Evolutionary conservation across 1,284 basidiomycete species (phyloP), one percentile per base, ranked within the genome.

Genomic region (Trichosporon sp.): DNA sequence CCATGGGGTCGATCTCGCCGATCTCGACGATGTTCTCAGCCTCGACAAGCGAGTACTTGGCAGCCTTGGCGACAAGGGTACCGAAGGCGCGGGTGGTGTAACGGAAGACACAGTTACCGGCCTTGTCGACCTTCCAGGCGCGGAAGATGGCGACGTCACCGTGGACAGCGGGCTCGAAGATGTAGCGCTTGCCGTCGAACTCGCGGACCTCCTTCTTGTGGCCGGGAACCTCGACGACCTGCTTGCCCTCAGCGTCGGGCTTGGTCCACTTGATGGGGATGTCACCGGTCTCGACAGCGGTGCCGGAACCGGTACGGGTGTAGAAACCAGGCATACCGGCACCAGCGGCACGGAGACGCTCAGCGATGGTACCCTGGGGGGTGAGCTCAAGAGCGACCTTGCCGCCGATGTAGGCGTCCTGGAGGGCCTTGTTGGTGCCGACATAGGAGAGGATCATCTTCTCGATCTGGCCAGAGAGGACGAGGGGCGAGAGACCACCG

Each of bases 251-350:
- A 40, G 74, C 75, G 70, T 76, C 77, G 37, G 76, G 74, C 70
- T 75, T 74, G 19, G 80, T 79, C 68, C 76, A 79, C 56, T 73
- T 67, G 68, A 77, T 77, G 38, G 93, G 92, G 78, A 95, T 94
- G 16, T 91, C 82, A 72, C 87, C 85, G 7, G 80, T 81, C 75
- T 95, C 92, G 12, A 94, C 89, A 5, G 91, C 91, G n/a, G 93
- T 95, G 46, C 81, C 80, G n/a, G 92, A 92, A 61, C 96, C 96
- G 2, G 95, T 97, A 4, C 95, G 93, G 4, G 95, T 98, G 85
- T 88, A 99, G 87, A 99, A 96, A 10, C 93, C 96, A 5, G 96
- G 96, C 77, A 97, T 96, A 70, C 96, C 96, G 26, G 94, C 93
- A 2, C 92, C 96, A 71, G 94, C 94, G 4, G 96, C 92, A 40